phyloP scores from a whole-genome alignment of 164 flowering plant genomes.

The Echeveria elegans region DNA sequence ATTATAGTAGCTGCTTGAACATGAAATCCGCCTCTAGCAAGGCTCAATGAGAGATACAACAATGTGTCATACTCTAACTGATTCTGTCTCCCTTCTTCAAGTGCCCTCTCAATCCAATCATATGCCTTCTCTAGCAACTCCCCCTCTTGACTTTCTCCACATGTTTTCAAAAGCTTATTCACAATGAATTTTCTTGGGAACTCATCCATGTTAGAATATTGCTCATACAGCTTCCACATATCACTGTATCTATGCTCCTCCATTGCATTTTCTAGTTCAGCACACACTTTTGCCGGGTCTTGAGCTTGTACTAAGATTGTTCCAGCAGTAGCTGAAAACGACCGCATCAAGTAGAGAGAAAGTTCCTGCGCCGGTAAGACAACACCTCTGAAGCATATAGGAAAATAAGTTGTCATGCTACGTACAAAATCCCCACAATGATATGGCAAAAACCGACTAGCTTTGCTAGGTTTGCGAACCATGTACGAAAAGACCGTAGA shows the following conservation, averaged over 20 bases:
- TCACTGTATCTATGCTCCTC: constrained; percentile 44
- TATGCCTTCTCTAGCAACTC: constrained; percentile 61
- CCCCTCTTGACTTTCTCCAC: constrained; percentile 40
- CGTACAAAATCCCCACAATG: neutral
- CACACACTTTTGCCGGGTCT: constrained; percentile 49
- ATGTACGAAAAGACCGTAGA: neutral
- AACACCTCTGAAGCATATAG: neutral
- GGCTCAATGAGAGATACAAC: constrained; percentile 54
- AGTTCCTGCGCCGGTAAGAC: constrained; percentile 2
- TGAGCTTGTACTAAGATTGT: constrained; percentile 67
- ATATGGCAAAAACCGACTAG: neutral
- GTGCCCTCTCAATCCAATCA: constrained; percentile 50
- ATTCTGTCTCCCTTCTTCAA: constrained; percentile 52
- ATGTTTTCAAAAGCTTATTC: constrained; percentile 45
- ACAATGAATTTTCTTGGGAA: constrained; percentile 72
- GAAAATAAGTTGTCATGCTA: neutral
- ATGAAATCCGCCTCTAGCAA: constrained; percentile 51
- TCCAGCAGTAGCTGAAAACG: constrained; percentile 37
- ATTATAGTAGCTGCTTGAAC: constrained; percentile 70
- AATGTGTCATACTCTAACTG: constrained; percentile 58
- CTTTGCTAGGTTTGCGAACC: neutral
- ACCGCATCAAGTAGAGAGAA: constrained; percentile 1
- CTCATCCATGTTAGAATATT: constrained; percentile 71
- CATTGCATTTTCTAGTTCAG: constrained; percentile 47
- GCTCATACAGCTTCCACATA: constrained; percentile 62